These are phyloP conservation scores for Lobosporangium transversale DNA, from an alignment of 192 early-diverging fungal genomes.

Conservation along the genomic window DNA sequence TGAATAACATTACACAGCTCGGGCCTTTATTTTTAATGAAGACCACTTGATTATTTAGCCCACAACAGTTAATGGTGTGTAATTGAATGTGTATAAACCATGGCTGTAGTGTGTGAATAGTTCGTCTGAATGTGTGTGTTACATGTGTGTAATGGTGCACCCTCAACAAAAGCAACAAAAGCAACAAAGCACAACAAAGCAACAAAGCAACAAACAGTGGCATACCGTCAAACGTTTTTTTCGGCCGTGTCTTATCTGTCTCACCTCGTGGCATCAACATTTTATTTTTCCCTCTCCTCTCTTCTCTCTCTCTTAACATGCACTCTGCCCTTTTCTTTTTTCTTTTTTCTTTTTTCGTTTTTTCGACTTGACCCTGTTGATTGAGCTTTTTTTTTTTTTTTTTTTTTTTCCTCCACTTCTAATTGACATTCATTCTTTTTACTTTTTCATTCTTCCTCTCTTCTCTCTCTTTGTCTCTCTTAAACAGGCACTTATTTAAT, in stretches of 20 bases:
- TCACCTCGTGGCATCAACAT: background rate
- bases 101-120: no score
- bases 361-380: background rate
- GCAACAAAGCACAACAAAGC: background rate
- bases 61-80: no score
- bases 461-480: background rate
- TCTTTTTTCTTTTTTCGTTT: conserved; percentile 2
- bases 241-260: background rate
- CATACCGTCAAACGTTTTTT: background rate
- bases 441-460: background rate
- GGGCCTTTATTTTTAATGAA: no score
- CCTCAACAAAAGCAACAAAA: background rate
- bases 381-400: background rate
- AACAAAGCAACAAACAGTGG: no score
- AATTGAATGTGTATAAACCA: no score
- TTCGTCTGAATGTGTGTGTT: no score
- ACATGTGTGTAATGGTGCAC: no score
- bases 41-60: no score
- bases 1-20: no score
- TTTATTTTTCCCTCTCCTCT: background rate
- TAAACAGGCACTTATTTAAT: conserved; percentile 4
- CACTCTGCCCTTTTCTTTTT: conserved; percentile 7
- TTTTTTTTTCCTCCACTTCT: background rate
- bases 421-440: background rate
- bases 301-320: background rate